Evolutionary conservation across 805 yeast genomes (phyloP).

Genomic region (Candida dajiaensis): DNA sequence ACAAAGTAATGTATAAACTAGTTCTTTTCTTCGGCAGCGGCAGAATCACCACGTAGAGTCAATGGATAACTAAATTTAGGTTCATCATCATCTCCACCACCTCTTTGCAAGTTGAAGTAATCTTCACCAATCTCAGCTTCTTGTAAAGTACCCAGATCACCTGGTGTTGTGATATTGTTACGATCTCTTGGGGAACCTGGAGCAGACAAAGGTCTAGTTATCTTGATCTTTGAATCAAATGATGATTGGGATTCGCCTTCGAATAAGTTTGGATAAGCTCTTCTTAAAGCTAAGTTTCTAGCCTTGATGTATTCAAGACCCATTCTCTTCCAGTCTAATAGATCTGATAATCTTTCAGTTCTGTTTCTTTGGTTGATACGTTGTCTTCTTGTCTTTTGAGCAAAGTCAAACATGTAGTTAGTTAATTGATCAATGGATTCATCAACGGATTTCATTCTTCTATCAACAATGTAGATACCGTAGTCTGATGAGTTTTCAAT

Average conservation of each 20-base stretch:
- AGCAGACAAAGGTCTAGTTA: conserved; percentile 89
- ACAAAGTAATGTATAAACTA: background rate
- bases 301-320: conserved; percentile 96
- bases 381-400: conserved; percentile 88
- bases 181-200: conserved; percentile 91
- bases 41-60: conserved; percentile 44
- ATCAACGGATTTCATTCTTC: conserved; percentile 87
- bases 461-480: conserved; percentile 94
- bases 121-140: conserved; percentile 83
- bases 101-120: conserved; percentile 48
- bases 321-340: conserved; percentile 97
- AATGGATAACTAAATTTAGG: conserved; percentile 37
- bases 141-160: conserved; percentile 94
- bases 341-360: conserved; percentile 88
- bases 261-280: conserved; percentile 90
- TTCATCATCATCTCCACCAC: conserved; percentile 40
- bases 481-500: conserved; percentile 92
- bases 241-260: conserved; percentile 22
- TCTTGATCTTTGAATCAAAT: conserved; percentile 52
- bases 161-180: conserved; percentile 88
- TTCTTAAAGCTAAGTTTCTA: conserved; percentile 80
- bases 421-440: conserved; percentile 89
- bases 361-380: conserved; percentile 97
- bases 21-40: conserved; percentile 26
- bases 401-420: conserved; percentile 84